Evolutionary conservation across 345 rosid genomes (phyloP), one percentile per base, ranked within the genome.

Genomic region (Melastoma malabathricum): DNA sequence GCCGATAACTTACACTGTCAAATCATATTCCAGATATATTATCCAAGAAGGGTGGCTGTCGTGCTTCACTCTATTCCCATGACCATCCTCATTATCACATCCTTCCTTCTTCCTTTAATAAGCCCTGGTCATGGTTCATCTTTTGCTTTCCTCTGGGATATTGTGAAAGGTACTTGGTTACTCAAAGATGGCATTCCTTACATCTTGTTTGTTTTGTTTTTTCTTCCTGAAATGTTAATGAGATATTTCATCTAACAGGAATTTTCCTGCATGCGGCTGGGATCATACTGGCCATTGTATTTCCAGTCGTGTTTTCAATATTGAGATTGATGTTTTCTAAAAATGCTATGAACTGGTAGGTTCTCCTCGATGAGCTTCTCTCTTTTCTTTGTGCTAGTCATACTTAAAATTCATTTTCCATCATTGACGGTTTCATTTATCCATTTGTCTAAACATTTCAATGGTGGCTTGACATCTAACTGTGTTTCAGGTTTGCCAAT

Each of bases 271-370:
- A 92, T 68, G 65, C 76, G 63, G 54, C 69, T 59, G 97, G 83
- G 56, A 57, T 73, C 58, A 50, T 84, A 55, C 71, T 92, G 64
- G 95, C 84, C 44, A 69, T 78, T 67, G 65, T 85, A 54, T 63
- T 76, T 61, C 97, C 97, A 29, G 61, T 84, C 56, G 48, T 66
- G 53, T 81, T 87, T 62, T 76, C 98, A 25, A 60, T 85, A 62
- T 54, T 83, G 72, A 76, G 95, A 75, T 66, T 76, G 66, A 68
- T 77, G 54, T 78, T 76, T 75, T 77, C 86, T 51, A 70, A 74
- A 55, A 47, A 70, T 70, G 84, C 88, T 25, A 87, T 92, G 98
- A 82, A 68, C 77, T 92, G 98, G 98, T 92, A 54, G 57, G 77
- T 69, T 63, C 46, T 23, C 5, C 20, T 34, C 61, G 49, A 52